Evolutionary conservation across 2,329 filamentous ascomycete species (phyloP), one percentile per base, ranked within the genome.

Genomic region (Chrysosphaeria jannelii): DNA sequence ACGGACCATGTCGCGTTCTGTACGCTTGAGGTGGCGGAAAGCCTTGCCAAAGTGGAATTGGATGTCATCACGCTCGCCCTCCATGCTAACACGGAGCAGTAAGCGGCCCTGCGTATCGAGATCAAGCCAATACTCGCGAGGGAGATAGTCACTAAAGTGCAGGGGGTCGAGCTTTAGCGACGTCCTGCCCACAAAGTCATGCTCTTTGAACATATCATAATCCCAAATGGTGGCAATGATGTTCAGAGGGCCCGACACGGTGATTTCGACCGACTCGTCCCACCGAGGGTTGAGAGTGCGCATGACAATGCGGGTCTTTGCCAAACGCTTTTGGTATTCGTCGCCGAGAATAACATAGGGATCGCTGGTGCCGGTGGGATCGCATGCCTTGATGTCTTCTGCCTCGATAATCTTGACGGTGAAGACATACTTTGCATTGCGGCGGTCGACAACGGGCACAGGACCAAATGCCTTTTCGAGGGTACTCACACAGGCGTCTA

Each of bases 361-460:
- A 45, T 97, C 85, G 39, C 81, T 93, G 32, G 70, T 63, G 17
- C 85, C 85, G 35, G 74, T 88, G 34, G 89, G 67, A 43, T 97
- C 85, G 40, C 85, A 93, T n/a, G 85, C 76, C 45, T 93, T 93
- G 34, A 97, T 53, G 36, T 97, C 85, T 45, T 97, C 85, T 6
- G 75, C 85, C 44, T 97, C 85, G 13, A 97, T 79, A 28, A 97
- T 79, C 47, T 97, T 97, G 46, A 97, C 79, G 1, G 85, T 93
- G 45, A 97, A 97, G 26, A 91, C 79, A 40, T 89, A 93, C 39
- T 88, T 91, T 30, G 64, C 71, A 20, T 68, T 62, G 35, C 64
- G 69, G 34, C 64, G 64, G 26, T 46, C 39, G 29, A 53, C 49
- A 27, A 59, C 53, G 37, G 64, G 63, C 25, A 60, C 53, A 1